These are phyloP conservation scores for Mycena sanguinolenta DNA, from an alignment of 768 basidiomycete genomes.

Conservation along the genomic window DNA sequence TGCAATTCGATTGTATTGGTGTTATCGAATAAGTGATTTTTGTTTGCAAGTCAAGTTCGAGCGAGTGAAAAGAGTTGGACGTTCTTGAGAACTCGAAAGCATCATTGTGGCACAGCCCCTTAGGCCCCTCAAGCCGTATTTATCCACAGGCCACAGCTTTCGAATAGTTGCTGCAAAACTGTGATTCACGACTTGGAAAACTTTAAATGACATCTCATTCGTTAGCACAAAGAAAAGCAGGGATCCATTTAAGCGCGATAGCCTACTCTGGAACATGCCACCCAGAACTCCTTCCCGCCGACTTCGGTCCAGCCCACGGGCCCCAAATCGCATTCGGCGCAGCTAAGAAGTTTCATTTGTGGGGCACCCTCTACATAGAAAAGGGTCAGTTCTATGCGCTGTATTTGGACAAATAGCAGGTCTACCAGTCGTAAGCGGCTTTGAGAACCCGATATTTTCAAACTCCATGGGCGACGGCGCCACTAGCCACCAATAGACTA, in stretches of 20 bases:
- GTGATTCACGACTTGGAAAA: too few relatives aligned
- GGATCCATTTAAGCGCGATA: conserved; percentile 54
- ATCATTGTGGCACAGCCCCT: too few relatives aligned
- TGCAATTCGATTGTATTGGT: too few relatives aligned
- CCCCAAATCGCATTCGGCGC: conserved; percentile 88
- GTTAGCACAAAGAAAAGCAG: too few relatives aligned
- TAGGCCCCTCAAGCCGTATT: too few relatives aligned
- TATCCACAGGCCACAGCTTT: too few relatives aligned
- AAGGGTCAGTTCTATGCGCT: not conserved
- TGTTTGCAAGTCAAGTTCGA: too few relatives aligned
- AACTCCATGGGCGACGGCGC: conserved; percentile 84
- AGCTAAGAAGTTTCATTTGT: conserved; percentile 75
- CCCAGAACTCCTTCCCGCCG: conserved; percentile 82
- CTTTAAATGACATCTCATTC: too few relatives aligned
- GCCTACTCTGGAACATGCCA: conserved; percentile 76
- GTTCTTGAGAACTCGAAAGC: too few relatives aligned
- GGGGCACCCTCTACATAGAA: conserved; percentile 41
- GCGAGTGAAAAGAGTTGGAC: too few relatives aligned
- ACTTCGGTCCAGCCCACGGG: conserved; percentile 86
- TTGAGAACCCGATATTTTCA: conserved; percentile 89
- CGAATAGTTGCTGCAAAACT: too few relatives aligned
- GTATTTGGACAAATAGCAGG: not conserved
- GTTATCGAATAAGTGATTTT: too few relatives aligned
- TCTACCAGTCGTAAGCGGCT: conserved; percentile 51
- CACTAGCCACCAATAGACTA: conserved; percentile 81